A percentile compares a stretch with the other conserved stretches of the same genome.
These are phyloP conservation scores for Simmondsia chinensis DNA, from an alignment of 148 eudicot genomes.

Conservation along the genomic window DNA sequence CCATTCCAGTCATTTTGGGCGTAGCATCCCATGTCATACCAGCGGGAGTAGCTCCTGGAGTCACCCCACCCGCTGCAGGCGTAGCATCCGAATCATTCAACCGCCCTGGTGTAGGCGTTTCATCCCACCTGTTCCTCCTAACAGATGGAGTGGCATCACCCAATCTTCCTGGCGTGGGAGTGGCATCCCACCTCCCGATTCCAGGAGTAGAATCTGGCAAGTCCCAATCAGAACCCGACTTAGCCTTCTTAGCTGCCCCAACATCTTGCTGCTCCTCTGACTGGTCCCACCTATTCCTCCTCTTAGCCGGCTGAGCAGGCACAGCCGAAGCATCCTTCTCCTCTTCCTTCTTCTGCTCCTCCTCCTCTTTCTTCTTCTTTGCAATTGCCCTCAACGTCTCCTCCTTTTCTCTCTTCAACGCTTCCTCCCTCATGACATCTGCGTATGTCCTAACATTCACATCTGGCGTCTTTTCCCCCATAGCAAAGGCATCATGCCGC, in stretches of 20 bases:
- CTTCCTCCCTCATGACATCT: slow-evolving; percentile 82
- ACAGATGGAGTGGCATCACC: slow-evolving; percentile 87
- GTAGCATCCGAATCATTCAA: slow-evolving; percentile 85
- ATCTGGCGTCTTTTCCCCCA: slow-evolving; percentile 86
- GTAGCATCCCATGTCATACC: slow-evolving; percentile 98
- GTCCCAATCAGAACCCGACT: slow-evolving; percentile 86
- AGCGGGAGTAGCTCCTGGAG: slow-evolving; percentile 90
- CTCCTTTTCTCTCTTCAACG: slow-evolving; percentile 66
- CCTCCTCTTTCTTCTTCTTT: slow-evolving; percentile 63
- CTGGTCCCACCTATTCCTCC: slow-evolving; percentile 95
- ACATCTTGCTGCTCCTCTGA: slow-evolving; percentile 54
- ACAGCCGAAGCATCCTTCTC: slow-evolving; percentile 25
- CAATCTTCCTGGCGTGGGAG: slow-evolving; percentile 83
- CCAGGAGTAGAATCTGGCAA: slow-evolving; percentile 92
- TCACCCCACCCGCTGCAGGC: slow-evolving; percentile 72
- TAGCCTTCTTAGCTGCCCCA: slow-evolving; percentile 51
- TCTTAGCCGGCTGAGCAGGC: slow-evolving; percentile 40
- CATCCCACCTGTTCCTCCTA: slow-evolving; percentile 89
- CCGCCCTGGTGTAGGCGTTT: slow-evolving; percentile 79
- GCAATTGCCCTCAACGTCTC: slow-evolving; percentile 54
- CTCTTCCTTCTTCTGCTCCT: slow-evolving; percentile 45
- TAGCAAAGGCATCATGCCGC: slow-evolving; percentile 71
- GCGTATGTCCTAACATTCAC: slow-evolving; percentile 63
- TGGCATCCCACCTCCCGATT: slow-evolving; percentile 92
- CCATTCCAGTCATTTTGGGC: slow-evolving; percentile 67